phyloP scores from a whole-genome alignment of 306 rosid genomes.

The Prunus davidiana region DNA sequence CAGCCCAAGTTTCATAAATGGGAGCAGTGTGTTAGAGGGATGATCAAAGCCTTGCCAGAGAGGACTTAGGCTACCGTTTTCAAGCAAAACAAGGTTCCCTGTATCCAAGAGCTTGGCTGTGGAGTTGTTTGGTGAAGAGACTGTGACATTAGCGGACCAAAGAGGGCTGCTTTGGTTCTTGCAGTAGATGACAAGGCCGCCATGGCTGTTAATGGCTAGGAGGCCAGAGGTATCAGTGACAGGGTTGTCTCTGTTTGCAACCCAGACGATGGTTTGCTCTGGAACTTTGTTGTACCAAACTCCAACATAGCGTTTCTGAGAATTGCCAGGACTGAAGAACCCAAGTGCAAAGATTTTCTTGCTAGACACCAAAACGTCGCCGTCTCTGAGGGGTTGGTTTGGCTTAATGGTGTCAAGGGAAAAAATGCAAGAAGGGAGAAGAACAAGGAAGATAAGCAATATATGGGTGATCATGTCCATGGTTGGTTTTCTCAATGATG shows the following conservation, averaged over 20 bases:
- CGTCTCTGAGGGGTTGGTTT: slow-evolving; percentile 40
- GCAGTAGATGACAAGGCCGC: slow-evolving; percentile 17
- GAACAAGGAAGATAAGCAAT: slow-evolving; percentile 9
- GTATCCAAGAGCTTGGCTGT: slow-evolving; percentile 24
- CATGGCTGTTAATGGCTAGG: slow-evolving; percentile 1
- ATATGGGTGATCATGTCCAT: background rate
- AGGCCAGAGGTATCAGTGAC: slow-evolving; percentile 33
- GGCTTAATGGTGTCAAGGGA: slow-evolving; percentile 25
- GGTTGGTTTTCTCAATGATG: background rate
- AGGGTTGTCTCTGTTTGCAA: slow-evolving; percentile 55
- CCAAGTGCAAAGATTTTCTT: slow-evolving; percentile 51
- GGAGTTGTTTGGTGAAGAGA: background rate
- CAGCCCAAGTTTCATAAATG: slow-evolving; percentile 27
- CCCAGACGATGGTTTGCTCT: slow-evolving; percentile 52
- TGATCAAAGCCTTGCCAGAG: slow-evolving; percentile 58
- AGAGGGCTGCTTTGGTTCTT: background rate
- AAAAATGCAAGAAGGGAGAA: background rate
- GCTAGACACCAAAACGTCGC: slow-evolving; percentile 42
- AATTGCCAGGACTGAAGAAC: slow-evolving; percentile 45
- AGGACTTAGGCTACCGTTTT: background rate
- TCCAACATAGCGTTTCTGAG: slow-evolving; percentile 34
- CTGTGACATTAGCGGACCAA: slow-evolving; percentile 19
- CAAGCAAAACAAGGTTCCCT: slow-evolving; percentile 23
- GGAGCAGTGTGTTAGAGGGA: slow-evolving; percentile 37
- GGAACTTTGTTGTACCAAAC: slow-evolving; percentile 48